A percentile compares a stretch with the other conserved stretches of the same genome.
These are phyloP conservation scores for Diplocarpon mali DNA, from an alignment of 2,329 filamentous ascomycete species.

Conservation along the genomic window DNA sequence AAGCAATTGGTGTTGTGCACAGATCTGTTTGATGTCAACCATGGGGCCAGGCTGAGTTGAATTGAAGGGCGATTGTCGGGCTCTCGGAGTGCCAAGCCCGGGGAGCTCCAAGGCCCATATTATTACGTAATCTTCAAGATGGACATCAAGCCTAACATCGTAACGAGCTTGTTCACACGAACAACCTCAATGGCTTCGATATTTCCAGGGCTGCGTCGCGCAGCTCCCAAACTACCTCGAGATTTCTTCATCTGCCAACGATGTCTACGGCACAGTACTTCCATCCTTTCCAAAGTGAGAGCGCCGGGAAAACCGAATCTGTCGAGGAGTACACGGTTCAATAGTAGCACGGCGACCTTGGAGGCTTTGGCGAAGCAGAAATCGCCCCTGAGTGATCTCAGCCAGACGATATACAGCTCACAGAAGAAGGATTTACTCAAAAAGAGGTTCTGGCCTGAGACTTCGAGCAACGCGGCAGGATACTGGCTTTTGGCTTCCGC, in stretches of 20 bases:
- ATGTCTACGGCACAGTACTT: constrained; percentile 18
- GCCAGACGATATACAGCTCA: constrained; percentile 16
- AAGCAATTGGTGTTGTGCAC: too few relatives aligned
- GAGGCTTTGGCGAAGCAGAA: constrained; percentile 6
- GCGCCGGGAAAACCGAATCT: constrained; percentile 16
- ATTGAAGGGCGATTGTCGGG: not conserved
- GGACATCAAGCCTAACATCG: not conserved
- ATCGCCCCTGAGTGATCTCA: constrained; percentile 18
- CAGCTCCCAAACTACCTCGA: constrained; percentile 19
- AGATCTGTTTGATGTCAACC: too few relatives aligned
- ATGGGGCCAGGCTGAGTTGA: too few relatives aligned
- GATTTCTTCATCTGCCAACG: constrained; percentile 26
- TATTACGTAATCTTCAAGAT: constrained; percentile 8
- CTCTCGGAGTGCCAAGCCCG: constrained; percentile 3
- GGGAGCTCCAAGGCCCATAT: not conserved
- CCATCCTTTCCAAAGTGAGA: constrained; percentile 8
- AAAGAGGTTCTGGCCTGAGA: constrained; percentile 31
- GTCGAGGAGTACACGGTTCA: constrained; percentile 23
- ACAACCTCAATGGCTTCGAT: constrained; percentile 24
- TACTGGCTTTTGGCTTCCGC: constrained; percentile 92
- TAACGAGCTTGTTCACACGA: constrained; percentile 1
- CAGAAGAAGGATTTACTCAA: constrained; percentile 3
- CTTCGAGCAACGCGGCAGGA: constrained; percentile 65
- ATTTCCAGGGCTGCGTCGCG: constrained; percentile 22
- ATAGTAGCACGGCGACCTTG: constrained; percentile 18